Base-by-base conservation (phyloP, 257 asterid species). In the Salvia hispanica region DNA sequence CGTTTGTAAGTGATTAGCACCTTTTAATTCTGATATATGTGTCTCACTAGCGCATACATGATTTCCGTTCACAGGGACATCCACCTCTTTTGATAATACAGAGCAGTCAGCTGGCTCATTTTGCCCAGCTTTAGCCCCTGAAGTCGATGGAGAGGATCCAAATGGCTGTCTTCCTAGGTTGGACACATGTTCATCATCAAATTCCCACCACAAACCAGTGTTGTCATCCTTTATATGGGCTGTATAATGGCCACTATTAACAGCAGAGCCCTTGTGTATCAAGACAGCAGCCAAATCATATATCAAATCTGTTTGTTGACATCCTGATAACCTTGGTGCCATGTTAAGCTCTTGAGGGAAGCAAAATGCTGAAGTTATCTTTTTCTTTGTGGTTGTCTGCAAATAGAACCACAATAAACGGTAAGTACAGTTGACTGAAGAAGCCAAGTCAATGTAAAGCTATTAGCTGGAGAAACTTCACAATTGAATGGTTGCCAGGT, bases 251-350 rank as follows among this genome's bases (percentile, higher is more conserved):
- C 99, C 99, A 81, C 95, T 90, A 72, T 88, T 87, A 70, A 82
- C 99, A 73, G 97, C 97, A 68, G 97, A 75, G 50, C 99, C 99
- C 82, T 88, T 93, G 89, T 93, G 99, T 78, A 93, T 84, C 81
- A 93, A 81, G n/a, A 93, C 84, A 75, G 99, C 99, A 67, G 99
- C 88, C 84, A 93, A 80, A 74, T 93, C 95, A 75, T 88, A 93
- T 42, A 88, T 70, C 72, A 81, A 68, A 71, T 88, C 95, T 67
- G 77, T 72, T 47, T 78, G 82, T 54, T 85, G 80, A 75, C 78
- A 74, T 62, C 76, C 95, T 15, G 95, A 84, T 66, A 88, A 74
- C 81, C 99, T 81, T 64, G 63, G 58, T 37, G 83, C 79, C 97
- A 93, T 85, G 83, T 88, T 80, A 59, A 93, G 81, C 76, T 83